Evolutionary conservation across 768 basidiomycete species (phyloP), one percentile per base, ranked within the genome.

Genomic region (Ramaria sp.): DNA sequence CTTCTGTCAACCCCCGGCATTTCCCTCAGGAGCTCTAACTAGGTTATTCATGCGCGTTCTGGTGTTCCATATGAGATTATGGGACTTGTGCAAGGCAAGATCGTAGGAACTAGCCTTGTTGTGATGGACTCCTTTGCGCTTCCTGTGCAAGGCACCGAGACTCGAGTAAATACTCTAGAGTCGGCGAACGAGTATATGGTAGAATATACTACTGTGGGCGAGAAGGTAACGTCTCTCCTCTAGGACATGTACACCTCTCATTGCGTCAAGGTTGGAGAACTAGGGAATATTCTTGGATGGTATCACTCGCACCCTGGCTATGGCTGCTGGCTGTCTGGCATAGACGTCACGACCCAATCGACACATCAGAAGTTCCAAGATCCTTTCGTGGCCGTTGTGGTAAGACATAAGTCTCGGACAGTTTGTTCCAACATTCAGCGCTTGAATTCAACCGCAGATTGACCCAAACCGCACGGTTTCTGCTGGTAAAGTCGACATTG

Each of bases 181-280:
- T 94, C 95, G 71, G 95, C 94, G 15, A 89, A 92, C 64, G 95
- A 97, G 71, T 99, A 96, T 73, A 97, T 97, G 94, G 93, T 97
- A 58, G 86, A 91, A 64, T 98, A 91, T 66, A 82, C 88, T 45
- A 78, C 84, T 55, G 82, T 81, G 46, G 88, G 86, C 60, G 83
- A 89, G 65, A 84, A 57, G 77, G 56, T 52, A 22, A 38, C 30
- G 60, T 45, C 7, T 53, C 64, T 76, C 75, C 62, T 74, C 73
- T 3, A 74, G 75, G 59, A 77, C 76, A 75, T 59, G 76, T 61
- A 75, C 77, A 53, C 75, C 75, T 72, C 64, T 77, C 42, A 77
- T 77, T 64, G 22, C 19, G 7, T 49, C 76, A 66, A 78, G 51
- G 51, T 89, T 13, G 87, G 85, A 51, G 75, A 93, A 65, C 74